Base-by-base conservation (phyloP, 2,329 filamentous ascomycete species). In the Leptographium flavum region DNA sequence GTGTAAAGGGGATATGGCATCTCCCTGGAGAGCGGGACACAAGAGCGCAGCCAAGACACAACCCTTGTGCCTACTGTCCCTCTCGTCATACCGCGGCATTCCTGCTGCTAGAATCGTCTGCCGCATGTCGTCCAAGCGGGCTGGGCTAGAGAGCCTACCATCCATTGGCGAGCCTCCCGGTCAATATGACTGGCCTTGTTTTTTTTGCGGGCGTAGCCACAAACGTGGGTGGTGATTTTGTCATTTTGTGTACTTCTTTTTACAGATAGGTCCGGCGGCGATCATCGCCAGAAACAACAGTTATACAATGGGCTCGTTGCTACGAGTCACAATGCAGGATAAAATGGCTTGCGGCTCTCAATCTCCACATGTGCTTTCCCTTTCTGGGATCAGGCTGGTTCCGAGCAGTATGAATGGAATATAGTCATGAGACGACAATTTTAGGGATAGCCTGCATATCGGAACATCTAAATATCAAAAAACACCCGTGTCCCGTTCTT, bases 1-100 rank as follows among this genome's bases (percentile, higher is more conserved):
- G 80, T 86, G 54, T 84, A 79, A 47, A 17, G 2, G 17, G 3
- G 10, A 7, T 17, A 3, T 13, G 5, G 30, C 31, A 42, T 15
- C 15, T 33, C 15, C 15, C 14, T 11, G 14, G 8, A 10, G 13
- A n/a, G n/a, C n/a, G n/a, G n/a, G n/a, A n/a, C n/a, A n/a, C n/a
- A n/a, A n/a, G n/a, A n/a, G n/a, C n/a, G n/a, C n/a, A n/a, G n/a
- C n/a, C n/a, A n/a, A n/a, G n/a, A n/a, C n/a, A n/a, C n/a, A n/a
- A n/a, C n/a, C n/a, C n/a, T n/a, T n/a, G n/a, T n/a, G n/a, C n/a
- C n/a, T n/a, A n/a, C n/a, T n/a, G n/a, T n/a, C n/a, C n/a, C n/a
- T n/a, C n/a, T n/a, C n/a, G n/a, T n/a, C n/a, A n/a, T n/a, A n/a
- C n/a, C n/a, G n/a, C n/a, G n/a, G n/a, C n/a, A n/a, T n/a, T n/a